A percentile compares a stretch with the other conserved stretches of the same genome.
Evolutionary conservation across 2,329 filamentous ascomycete species (phyloP).

Genomic region (Lasiodiplodia sp.): DNA sequence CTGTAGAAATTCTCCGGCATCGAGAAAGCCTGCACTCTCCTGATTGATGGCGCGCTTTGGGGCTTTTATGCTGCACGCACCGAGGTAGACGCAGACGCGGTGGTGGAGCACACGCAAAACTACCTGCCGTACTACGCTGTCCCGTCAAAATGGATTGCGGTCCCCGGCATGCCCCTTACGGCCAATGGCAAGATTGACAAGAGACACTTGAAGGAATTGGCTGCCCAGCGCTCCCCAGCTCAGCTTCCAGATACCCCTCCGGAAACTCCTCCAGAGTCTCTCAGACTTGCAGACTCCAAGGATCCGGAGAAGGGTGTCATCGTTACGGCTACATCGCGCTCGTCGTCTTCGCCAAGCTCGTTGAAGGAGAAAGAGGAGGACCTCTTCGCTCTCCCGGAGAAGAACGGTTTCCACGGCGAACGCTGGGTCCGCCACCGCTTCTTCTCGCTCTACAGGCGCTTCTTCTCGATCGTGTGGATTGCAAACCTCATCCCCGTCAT

Average conservation of each 20-base stretch:
- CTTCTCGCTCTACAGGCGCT: conserved; percentile 24
- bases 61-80: conserved; percentile 58
- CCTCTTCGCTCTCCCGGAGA: conserved; percentile 31
- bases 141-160: conserved; percentile 55
- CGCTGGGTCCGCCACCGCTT: conserved; percentile 30
- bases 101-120: conserved; percentile 52
- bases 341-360: conserved; percentile 33
- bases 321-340: conserved; percentile 29
- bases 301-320: conserved; percentile 25
- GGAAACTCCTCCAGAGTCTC: conserved; percentile 8
- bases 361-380: conserved; percentile 34
- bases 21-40: conserved; percentile 56
- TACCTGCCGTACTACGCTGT: conserved; percentile 64
- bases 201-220: conserved; percentile 50
- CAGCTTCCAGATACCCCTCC: conserved; percentile 6
- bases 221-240: conserved; percentile 27
- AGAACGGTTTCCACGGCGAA: conserved; percentile 32
- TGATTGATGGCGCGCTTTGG: conserved; percentile 58
- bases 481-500: conserved; percentile 34
- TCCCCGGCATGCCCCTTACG: conserved; percentile 58
- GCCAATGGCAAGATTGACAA: conserved; percentile 66
- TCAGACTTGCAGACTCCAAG: not conserved
- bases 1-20: conserved; percentile 57
- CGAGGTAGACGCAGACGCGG: conserved; percentile 38
- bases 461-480: conserved; percentile 26